Evolutionary conservation across 805 yeast genomes (phyloP), one percentile per base, ranked within the genome.

Genomic region (Yamadazyma tumulicola): DNA sequence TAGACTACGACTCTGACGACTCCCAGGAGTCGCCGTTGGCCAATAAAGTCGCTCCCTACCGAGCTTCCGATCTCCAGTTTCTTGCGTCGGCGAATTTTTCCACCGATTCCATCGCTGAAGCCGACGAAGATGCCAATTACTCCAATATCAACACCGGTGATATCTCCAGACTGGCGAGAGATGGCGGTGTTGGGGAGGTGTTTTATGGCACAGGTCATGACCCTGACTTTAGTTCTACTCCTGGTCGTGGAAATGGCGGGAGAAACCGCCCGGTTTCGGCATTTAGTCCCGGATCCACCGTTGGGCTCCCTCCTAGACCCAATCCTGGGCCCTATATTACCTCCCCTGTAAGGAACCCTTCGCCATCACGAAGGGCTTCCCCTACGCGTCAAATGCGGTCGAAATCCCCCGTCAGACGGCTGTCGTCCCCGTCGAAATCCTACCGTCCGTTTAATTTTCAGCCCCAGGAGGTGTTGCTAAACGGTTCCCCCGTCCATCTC

Each of bases 371-470:
- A 23, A 34, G 54, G 3, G 28, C 48, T 0, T 50, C 60, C 1
- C 60, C 65, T 2, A 44, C 59, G 9, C 47, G 66, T 21, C 54
- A 54, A 5, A 50, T 52, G 19, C 37, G 65, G 16, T 42, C 59
- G 9, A 58, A 54, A 23, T 49, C 58, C 0, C 61, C 57, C 0
- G 37, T 41, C 11, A 35, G 48, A 7, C 19, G 47, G 11, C 29
- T 38, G 2, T 26, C 45, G 4, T 46, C 52, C 8, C 57, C 60
- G 4, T 31, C 48, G 13, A 60, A 54, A 30, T 30, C 47, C 4
- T 49, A 48, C 32, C 61, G 47, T 38, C 89, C 89, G 1, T 83
- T 83, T 65, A 79, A 79, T 48, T 83, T 81, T 64, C 69, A 75
- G 44, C 72, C 83, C 6, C 73, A 75, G 39, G 72, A 64, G 42